Conservation (phyloP, 306 rosid genomes). For the Pyrus betulifolia region DNA sequence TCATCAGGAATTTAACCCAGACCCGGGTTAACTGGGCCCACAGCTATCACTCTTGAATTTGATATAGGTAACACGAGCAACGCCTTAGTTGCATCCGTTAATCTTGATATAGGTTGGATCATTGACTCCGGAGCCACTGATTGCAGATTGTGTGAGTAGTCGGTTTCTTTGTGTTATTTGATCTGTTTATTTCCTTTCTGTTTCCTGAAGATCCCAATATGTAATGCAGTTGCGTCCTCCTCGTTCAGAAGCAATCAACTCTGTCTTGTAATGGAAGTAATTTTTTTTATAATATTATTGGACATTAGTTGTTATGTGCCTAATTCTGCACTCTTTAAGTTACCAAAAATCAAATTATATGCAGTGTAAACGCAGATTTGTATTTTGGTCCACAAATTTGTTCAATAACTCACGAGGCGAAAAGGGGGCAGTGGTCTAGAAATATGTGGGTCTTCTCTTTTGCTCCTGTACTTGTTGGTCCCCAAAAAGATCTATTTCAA, state of each 20-base stretch:
- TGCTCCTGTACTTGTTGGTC: neutral
- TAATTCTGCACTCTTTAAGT: neutral
- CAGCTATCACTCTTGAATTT: no score
- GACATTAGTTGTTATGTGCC: neutral
- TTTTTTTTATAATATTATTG: neutral
- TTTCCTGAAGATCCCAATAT: neutral
- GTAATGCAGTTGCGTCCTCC: conserved; percentile 12
- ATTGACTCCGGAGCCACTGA: no score
- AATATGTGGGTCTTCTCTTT: no score
- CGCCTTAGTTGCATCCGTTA: no score
- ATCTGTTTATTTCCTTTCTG: neutral
- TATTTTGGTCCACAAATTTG: neutral
- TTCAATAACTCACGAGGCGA: neutral
- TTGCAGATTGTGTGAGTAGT: conserved; percentile 21
- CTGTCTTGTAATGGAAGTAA: conserved; percentile 23
- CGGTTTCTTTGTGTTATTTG: neutral
- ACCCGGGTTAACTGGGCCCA: no score
- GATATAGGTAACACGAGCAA: no score
- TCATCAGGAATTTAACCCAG: no score
- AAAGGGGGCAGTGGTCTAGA: neutral
- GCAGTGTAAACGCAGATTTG: neutral
- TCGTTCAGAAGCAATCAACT: conserved; percentile 31
- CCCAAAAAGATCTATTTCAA: neutral
- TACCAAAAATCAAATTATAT: neutral
- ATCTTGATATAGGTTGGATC: no score